Evolutionary conservation across 306 rosid species (phyloP), one percentile per base, ranked within the genome.

Genomic region (Gleditsia sinensis): DNA sequence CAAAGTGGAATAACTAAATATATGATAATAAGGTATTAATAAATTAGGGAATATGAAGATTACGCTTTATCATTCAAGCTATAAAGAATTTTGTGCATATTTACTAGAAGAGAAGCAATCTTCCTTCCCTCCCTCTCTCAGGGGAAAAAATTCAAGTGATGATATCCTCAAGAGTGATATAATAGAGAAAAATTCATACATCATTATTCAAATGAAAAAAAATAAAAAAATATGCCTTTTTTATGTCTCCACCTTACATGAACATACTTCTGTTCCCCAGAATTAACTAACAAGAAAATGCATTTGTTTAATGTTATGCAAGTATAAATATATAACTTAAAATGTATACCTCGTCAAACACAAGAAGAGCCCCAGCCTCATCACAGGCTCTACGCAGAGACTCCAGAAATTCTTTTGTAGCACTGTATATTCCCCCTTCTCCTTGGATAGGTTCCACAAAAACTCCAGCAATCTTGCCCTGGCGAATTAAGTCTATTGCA

Each of bases 401-500:
- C 75, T 83, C 82, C 46, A 94, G 67, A 77, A 94, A 94, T 83
- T 94, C 97, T 88, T 88, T 87, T 49, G 95, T 88, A 21, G 96
- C 92, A 80, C 95, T 81, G 72, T 90, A 82, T 63, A 94, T 88
- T 28, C 98, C 98, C 0, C 98, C 98, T 83, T 94, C 98, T 53
- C 98, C 98, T 80, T 94, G 98, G 27, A 94, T 84, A 14, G 98
- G 98, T 77, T 94, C 98, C 21, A 94, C 93, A 42, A 94, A 94
- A 64, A 94, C 93, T 0, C 92, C 98, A 0, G 98, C 98, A 54
- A 80, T 86, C 53, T 87, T 92, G 5, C 96, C 89, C 25, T 54
- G 78, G 54, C n/a, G 74, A 69, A 94, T 94, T 82, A 87, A 39
- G 40, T 84, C 84, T 58, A 34, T 60, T 28, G 96, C 92, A 12